Evolutionary conservation across 2,329 filamentous ascomycete genomes (phyloP).

Genomic region (Apiospora marii): DNA sequence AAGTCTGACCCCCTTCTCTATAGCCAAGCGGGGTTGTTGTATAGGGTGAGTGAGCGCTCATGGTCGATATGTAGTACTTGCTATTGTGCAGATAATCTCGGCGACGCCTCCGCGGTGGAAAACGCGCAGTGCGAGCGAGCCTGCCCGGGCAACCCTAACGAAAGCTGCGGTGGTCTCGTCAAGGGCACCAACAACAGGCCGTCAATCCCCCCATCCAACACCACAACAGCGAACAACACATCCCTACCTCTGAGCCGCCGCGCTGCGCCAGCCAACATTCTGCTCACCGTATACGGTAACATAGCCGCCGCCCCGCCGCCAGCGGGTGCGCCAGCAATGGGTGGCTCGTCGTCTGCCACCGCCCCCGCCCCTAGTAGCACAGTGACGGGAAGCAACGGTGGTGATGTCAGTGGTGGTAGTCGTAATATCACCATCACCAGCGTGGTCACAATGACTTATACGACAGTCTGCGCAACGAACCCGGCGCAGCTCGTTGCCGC

Average conservation of each 20-base stretch:
- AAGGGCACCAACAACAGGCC: conserved; percentile 1
- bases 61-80: conserved; percentile 42
- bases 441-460: conserved; percentile 43
- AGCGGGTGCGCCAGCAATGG: conserved; percentile 45
- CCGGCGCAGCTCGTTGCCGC: conserved; percentile 41
- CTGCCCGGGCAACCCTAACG: conserved; percentile 50
- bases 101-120: conserved; percentile 47
- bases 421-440: conserved; percentile 33
- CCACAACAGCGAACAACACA: conserved; percentile 12
- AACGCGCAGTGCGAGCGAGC: conserved; percentile 45
- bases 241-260: conserved; percentile 33
- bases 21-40: not conserved
- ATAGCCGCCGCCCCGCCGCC: conserved; percentile 40
- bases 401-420: not conserved
- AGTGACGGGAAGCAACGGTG: not conserved
- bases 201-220: conserved; percentile 27
- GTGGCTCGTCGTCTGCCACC: conserved; percentile 29
- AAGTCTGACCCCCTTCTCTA: conserved; percentile 27
- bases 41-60: not conserved
- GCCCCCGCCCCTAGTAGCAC: conserved; percentile 36
- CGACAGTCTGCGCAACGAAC: conserved; percentile 45
- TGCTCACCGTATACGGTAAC: conserved; percentile 55
- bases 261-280: conserved; percentile 38
- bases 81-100: conserved; percentile 54
- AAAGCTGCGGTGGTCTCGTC: conserved; percentile 52